These are phyloP conservation scores for Phylloporus scabripes DNA, from an alignment of 768 basidiomycete species.

Conservation along the genomic window DNA sequence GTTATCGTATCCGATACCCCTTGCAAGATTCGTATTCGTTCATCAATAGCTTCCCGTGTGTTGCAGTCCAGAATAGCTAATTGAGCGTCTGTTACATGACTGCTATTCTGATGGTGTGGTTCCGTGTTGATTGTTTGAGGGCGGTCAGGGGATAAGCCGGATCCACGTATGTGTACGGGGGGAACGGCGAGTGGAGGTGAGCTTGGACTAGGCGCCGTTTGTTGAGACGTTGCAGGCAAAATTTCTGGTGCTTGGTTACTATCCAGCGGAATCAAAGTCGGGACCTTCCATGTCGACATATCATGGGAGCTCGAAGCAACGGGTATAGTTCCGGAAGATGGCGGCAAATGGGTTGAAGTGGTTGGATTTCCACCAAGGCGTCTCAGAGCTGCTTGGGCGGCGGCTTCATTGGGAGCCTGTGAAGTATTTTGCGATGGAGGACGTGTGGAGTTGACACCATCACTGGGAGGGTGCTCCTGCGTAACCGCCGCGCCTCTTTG, in stretches of 20 bases:
- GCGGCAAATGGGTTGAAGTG: slow-evolving; percentile 8
- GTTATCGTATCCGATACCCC: slow-evolving; percentile 70
- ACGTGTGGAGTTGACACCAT: slow-evolving; percentile 3
- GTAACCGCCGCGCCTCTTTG: slow-evolving; percentile 4
- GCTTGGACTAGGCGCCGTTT: slow-evolving; percentile 4
- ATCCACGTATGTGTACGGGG: not conserved
- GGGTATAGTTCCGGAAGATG: slow-evolving; percentile 6
- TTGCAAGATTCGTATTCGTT: slow-evolving; percentile 73
- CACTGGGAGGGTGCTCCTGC: slow-evolving; percentile 9
- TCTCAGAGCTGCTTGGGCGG: slow-evolving; percentile 62
- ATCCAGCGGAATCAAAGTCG: slow-evolving; percentile 25
- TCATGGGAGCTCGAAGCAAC: slow-evolving; percentile 7
- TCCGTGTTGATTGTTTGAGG: not conserved
- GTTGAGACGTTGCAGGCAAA: not conserved
- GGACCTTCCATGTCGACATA: slow-evolving; percentile 19
- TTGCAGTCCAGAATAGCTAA: slow-evolving; percentile 57
- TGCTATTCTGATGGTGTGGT: slow-evolving; percentile 35
- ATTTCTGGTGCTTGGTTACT: not conserved
- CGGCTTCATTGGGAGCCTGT: slow-evolving; percentile 45
- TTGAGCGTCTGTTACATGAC: slow-evolving; percentile 43
- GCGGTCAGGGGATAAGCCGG: not conserved
- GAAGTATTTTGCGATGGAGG: slow-evolving; percentile 6
- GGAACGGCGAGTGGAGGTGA: slow-evolving; percentile 5
- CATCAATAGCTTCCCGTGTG: slow-evolving; percentile 80
- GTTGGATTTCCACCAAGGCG: slow-evolving; percentile 31